These are phyloP conservation scores for Zymoseptoria crescenta DNA, from an alignment of 2,329 filamentous ascomycete species.

Conservation along the genomic window DNA sequence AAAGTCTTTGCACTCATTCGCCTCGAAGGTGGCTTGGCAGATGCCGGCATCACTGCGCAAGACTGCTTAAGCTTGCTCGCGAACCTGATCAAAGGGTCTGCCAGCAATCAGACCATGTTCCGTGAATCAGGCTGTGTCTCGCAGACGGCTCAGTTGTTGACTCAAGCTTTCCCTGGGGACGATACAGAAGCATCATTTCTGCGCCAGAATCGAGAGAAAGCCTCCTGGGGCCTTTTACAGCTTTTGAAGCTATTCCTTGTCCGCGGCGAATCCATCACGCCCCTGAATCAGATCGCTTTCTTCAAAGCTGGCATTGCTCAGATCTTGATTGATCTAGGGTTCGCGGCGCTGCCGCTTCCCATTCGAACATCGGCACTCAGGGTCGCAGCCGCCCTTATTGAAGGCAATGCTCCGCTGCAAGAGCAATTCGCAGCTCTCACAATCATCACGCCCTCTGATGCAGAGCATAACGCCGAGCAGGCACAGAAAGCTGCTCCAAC, in stretches of 20 bases:
- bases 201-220: slow-evolving; percentile 66
- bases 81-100: slow-evolving; percentile 78
- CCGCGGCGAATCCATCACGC: slow-evolving; percentile 69
- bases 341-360: slow-evolving; percentile 64
- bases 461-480: slow-evolving; percentile 12
- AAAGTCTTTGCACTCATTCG: slow-evolving; percentile 75
- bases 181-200: slow-evolving; percentile 19
- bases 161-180: slow-evolving; percentile 47
- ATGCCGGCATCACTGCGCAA: slow-evolving; percentile 81
- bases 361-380: slow-evolving; percentile 81
- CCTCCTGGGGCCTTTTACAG: slow-evolving; percentile 81
- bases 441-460: slow-evolving; percentile 40
- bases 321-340: slow-evolving; percentile 74
- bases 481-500: slow-evolving; percentile 15
- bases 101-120: slow-evolving; percentile 89
- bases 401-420: slow-evolving; percentile 70
- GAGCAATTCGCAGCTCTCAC: slow-evolving; percentile 83
- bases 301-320: slow-evolving; percentile 75
- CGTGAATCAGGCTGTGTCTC: slow-evolving; percentile 78
- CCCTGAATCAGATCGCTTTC: slow-evolving; percentile 77
- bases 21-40: slow-evolving; percentile 68
- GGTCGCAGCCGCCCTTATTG: slow-evolving; percentile 82
- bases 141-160: slow-evolving; percentile 57
- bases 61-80: slow-evolving; percentile 87
- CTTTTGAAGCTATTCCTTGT: slow-evolving; percentile 81